Percentiles rank a stretch among this genome's conserved stretches.
phyloP scores from a whole-genome alignment of 352 stramenopile species.

The Pythium insidiosum region DNA sequence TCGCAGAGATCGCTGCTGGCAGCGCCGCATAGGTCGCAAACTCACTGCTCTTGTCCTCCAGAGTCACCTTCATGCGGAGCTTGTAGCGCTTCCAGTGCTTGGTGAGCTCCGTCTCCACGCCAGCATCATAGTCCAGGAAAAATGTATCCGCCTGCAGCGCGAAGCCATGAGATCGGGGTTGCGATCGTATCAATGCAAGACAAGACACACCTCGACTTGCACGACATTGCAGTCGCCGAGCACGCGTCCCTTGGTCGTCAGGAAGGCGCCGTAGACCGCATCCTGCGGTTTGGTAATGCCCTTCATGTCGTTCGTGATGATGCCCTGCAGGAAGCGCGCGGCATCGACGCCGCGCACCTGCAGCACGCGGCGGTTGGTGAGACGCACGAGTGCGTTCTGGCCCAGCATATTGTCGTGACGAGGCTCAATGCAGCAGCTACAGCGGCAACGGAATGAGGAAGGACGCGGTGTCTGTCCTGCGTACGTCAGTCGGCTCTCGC shows the following conservation, averaged over 20 bases:
- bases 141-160: conserved; percentile 44
- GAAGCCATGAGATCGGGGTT: no score
- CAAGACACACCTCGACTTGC: conserved; percentile 39
- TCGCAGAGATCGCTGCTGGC: conserved; percentile 26
- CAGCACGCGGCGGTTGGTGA: conserved; percentile 48
- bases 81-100: conserved; percentile 89
- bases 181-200: no score
- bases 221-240: conserved; percentile 74
- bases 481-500: no score
- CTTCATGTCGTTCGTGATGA: conserved; percentile 85
- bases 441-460: no score
- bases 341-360: conserved; percentile 67
- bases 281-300: conserved; percentile 33
- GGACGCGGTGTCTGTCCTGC: no score
- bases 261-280: conserved; percentile 69
- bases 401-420: conserved; percentile 17
- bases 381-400: conserved; percentile 30
- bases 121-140: conserved; percentile 62
- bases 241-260: conserved; percentile 72
- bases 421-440: neutral
- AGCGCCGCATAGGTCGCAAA: conserved; percentile 42
- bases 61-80: conserved; percentile 71
- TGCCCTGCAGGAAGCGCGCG: conserved; percentile 66
- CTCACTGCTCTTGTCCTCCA: conserved; percentile 58
- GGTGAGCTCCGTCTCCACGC: conserved; percentile 38